Evolutionary conservation across 2,329 filamentous ascomycete genomes (phyloP).

Genomic region (Microascus cirrosus): DNA sequence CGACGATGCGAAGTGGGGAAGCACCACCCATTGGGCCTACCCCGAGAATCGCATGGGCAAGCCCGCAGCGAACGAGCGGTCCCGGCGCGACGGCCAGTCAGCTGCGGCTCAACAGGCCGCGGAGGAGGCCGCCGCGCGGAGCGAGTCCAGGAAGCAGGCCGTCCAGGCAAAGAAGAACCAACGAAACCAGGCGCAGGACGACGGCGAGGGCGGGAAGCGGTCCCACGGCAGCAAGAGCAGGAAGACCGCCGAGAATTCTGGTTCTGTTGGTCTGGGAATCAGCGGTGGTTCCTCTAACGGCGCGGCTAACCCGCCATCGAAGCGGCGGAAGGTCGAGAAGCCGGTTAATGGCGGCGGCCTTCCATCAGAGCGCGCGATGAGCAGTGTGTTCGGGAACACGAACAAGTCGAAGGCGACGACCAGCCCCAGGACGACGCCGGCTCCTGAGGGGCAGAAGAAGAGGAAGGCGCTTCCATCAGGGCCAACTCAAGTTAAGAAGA

Average conservation of each 20-base stretch:
- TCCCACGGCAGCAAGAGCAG: slow-evolving; percentile 49
- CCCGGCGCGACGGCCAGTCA: slow-evolving; percentile 69
- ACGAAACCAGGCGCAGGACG: slow-evolving; percentile 59
- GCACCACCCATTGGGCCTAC: slow-evolving; percentile 90
- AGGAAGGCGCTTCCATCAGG: slow-evolving; percentile 53
- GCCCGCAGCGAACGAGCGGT: slow-evolving; percentile 58
- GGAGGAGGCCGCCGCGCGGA: slow-evolving; percentile 72
- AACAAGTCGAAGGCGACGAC: slow-evolving; percentile 25
- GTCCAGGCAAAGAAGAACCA: slow-evolving; percentile 65
- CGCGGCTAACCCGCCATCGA: slow-evolving; percentile 41
- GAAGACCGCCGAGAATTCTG: slow-evolving; percentile 42
- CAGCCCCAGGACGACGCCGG: slow-evolving; percentile 60
- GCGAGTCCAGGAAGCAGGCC: slow-evolving; percentile 75
- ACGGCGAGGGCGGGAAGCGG: slow-evolving; percentile 59
- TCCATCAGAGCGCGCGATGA: slow-evolving; percentile 59
- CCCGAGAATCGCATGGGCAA: slow-evolving; percentile 64
- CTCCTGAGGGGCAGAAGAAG: slow-evolving; percentile 60
- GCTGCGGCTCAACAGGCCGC: slow-evolving; percentile 68
- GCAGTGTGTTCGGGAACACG: slow-evolving; percentile 38
- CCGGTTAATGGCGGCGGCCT: slow-evolving; percentile 15
- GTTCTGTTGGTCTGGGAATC: slow-evolving; percentile 54
- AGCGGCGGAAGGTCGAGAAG: slow-evolving; percentile 76
- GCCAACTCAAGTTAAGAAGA: slow-evolving; percentile 69
- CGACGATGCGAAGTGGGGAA: slow-evolving; percentile 89
- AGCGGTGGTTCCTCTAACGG: slow-evolving; percentile 41